Base-by-base conservation (phyloP, 2,329 filamentous ascomycete genomes). In the Intubia oerlemansii region DNA sequence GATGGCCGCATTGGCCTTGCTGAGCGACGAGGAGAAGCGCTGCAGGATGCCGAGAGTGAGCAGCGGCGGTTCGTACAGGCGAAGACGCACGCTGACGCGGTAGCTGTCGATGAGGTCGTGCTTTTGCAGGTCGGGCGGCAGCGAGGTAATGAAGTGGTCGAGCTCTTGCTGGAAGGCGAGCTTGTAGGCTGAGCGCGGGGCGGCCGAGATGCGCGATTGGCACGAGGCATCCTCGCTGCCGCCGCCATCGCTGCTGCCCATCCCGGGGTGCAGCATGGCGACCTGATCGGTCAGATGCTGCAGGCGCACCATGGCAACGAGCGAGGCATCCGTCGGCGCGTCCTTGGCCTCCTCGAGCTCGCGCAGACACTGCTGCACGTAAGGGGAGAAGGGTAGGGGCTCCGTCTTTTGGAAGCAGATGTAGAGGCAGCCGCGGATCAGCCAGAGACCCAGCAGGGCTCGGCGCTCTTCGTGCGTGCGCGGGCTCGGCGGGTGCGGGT, bases 401-500 rank as follows among this genome's bases (percentile, higher is more conserved):
- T 65, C 56, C 5, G 56, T 49, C 36, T 53, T 48, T 28, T 54
- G 42, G 36, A 59, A 53, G 2, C 50, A 49, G 3, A 55, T 42
- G 0, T 54, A 46, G 17, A 57, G 43, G 0, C 53, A 51, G 8
- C 59, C 64, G 10, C 50, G 56, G 17, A 67, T 35, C 33, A 63
- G 66, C 54, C 62, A 68, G 2, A 59, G 54, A 0, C 59, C 63
- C 1, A 63, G 45, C 1, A 66, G 46, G 0, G 54, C 50, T n/a
- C 63, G 50, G 8, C 54, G 49, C 34, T 67, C 62, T 22, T 66
- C 62, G 7, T 59, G 53, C 0, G 54, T 59, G 4, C 59, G 51
- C 3, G 43, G 41, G 14, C 39, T 43, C 1, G 51, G 47, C 17
- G 46, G 39, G 11, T 49, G 47, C 0, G 53, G 53, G 14, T 52